Evolutionary conservation across 257 asterid species (phyloP), one percentile per base, ranked within the genome.

Genomic region (Scutellaria barbata): DNA sequence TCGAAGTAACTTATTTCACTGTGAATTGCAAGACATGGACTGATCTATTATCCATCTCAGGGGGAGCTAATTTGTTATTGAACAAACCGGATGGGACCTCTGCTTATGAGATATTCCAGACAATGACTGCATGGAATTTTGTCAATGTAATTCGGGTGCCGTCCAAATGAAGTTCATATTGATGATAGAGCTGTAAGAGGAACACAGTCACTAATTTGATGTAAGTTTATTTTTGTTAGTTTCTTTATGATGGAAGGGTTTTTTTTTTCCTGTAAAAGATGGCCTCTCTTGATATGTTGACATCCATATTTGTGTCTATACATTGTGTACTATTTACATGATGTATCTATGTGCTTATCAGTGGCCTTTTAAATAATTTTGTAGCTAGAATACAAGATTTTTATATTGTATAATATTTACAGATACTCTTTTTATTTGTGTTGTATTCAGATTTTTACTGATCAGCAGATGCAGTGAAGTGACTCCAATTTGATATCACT

Each of bases 401-500:
- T 42, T 4, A 10, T 11, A 41, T 54, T 54, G 30, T 30, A n/a
- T 13, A 63, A 8, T 25, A 12, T 46, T 35, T n/a, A 3, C 12
- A 69, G 41, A 69, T 67, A 35, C 48, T 53, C 14, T 6, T 17
- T 63, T 22, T 22, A 22, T 22, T 22, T 74, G 41, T 59, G 25
- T 71, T 58, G n/a, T 63, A 30, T 48, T 55, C 77, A 80, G 75
- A 61, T 54, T 50, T 48, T 47, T 50, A 77, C 22, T 47, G 76
- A 51, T 62, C 50, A 39, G 60, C 10, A 40, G 75, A 58, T 46
- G 79, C 77, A 42, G 57, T 35, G 71, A 54, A 74, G 35, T 30
- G 35, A 30, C 35, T 30, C 53, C 20, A 13, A 5, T 64, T 79
- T 20, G 69, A 60, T 20, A 43, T 60, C 12, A 8, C 53, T 39